These are phyloP conservation scores for Eustoma russellianum DNA, from an alignment of 257 asterid species.

Conservation along the genomic window DNA sequence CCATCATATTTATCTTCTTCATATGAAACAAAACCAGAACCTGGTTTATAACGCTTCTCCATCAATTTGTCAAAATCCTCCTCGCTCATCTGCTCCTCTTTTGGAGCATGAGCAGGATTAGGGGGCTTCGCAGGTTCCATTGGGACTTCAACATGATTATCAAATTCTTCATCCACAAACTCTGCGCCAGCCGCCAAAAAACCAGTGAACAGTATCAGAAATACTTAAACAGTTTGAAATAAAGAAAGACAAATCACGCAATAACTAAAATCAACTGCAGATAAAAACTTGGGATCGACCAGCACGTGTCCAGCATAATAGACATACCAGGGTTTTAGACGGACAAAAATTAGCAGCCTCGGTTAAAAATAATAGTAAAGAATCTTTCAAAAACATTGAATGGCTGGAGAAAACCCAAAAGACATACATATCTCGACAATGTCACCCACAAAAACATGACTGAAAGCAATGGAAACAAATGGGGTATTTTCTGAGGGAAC, in stretches of 20 bases:
- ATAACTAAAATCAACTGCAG: not conserved
- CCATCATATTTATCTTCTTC: slow-evolving; percentile 58
- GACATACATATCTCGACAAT: no score
- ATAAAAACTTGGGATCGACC: no score
- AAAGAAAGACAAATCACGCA: not conserved
- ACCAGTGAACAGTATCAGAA: not conserved
- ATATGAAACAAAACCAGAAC: slow-evolving; percentile 50
- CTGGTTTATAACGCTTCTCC: slow-evolving; percentile 65
- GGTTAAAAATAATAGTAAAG: no score
- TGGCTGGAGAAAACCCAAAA: no score
- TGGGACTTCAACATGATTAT: slow-evolving; percentile 16
- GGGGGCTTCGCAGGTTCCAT: slow-evolving; percentile 37
- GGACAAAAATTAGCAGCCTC: no score
- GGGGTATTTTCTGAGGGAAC: no score
- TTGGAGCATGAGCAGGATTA: slow-evolving; percentile 34
- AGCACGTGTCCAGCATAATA: no score
- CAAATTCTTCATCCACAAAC: slow-evolving; percentile 39
- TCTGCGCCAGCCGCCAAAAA: slow-evolving; percentile 26
- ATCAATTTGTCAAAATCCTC: slow-evolving; percentile 65
- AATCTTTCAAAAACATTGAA: no score
- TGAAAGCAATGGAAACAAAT: no score
- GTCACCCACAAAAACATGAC: no score
- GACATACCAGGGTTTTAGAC: no score
- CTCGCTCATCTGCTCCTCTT: slow-evolving; percentile 71
- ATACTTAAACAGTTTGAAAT: not conserved